Base-by-base conservation (phyloP, 805 yeast genomes). In the Spathaspora arborariae region DNA sequence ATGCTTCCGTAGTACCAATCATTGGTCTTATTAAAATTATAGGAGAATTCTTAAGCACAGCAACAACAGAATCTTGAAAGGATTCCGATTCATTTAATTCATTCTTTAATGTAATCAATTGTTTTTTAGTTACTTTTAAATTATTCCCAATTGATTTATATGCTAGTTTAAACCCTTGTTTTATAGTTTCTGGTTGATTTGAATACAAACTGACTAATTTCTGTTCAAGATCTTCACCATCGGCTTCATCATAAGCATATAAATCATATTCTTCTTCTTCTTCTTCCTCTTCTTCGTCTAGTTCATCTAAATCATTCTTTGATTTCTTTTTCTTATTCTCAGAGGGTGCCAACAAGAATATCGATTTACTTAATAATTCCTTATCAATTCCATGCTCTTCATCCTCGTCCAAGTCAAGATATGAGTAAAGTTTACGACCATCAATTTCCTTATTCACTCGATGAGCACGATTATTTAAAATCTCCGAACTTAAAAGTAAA, bases 1-100 rank as follows among this genome's bases (percentile, higher is more conserved):
- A 74, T 0, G 96, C 96, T 60, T 89, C 97, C 0, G 97, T 86
- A 0, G 96, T 89, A 1, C 97, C 98, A 55, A 91, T 89, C 51
- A 89, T 76, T 2, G 97, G 97, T 38, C 97, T 64, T 2, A 91
- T 74, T 13, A 91, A 64, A 16, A 88, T 83, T 13, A 88, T 80
- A 0, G 97, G 97, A 1, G 96, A 81, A 0, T 85, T 88, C 52
- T 78, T 79, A 11, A 87, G 83, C 11, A 89, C 72, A 1, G 88
- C 82, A 16, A 72, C 64, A 0, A 88, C 78, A 0, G 91, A 88
- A 4, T 76, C 84, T 55, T 79, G 84, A 0, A 88, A 81, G 49
- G 76, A 80, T 0, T 81, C 84, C 22, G 84, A 74, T n/a, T 78
- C 84, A 21, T 81, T 72, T 7, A 88, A 78, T 36, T 81, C 85